These are phyloP conservation scores for Scedosporium boydii DNA, from an alignment of 2,329 filamentous ascomycete species.

Conservation along the genomic window DNA sequence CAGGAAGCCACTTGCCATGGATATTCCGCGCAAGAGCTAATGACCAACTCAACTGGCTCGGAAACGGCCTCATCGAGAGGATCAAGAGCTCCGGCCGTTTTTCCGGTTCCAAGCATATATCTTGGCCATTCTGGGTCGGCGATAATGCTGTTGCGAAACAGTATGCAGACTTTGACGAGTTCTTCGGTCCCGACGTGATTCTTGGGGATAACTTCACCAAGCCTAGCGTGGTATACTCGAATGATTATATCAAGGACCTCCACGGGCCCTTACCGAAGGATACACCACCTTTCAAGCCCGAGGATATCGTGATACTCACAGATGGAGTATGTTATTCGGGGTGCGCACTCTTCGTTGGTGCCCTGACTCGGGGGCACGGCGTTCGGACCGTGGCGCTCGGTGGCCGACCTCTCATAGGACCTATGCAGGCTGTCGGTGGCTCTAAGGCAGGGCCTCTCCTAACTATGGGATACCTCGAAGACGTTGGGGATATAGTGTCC, in stretches of 20 bases:
- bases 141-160: neutral
- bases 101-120: too few species aligned
- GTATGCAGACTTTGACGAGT: neutral
- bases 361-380: neutral
- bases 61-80: neutral
- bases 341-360: constrained; percentile 12
- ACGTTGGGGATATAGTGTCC: neutral
- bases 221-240: neutral
- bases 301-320: constrained; percentile 14
- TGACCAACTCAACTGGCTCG: neutral
- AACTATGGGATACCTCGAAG: neutral
- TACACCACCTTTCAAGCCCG: constrained; percentile 3
- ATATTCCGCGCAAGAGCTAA: neutral
- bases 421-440: constrained; percentile 58
- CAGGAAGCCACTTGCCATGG: neutral
- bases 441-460: constrained; percentile 40
- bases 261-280: neutral
- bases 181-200: neutral
- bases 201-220: neutral
- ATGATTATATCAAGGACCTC: neutral
- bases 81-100: neutral
- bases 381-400: constrained; percentile 39
- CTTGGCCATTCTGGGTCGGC: neutral
- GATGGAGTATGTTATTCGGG: constrained; percentile 15
- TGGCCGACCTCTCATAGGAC: constrained; percentile 41